Conservation (phyloP, 495 filamentous ascomycete species). For the Pseudomonodictys pantanalensis region DNA sequence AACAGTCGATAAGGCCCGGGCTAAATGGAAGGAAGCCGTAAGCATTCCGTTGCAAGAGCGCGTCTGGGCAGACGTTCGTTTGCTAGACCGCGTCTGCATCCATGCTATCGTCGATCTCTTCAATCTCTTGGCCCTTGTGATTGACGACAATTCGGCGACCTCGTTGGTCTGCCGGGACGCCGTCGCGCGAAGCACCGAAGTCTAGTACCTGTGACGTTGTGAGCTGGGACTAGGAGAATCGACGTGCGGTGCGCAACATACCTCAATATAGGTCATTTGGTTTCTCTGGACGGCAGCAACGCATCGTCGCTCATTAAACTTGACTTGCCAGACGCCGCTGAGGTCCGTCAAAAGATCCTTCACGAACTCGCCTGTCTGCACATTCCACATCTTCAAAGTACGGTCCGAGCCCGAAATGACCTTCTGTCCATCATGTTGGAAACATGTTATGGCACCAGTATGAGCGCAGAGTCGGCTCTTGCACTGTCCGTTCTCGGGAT, state of each 20-base stretch:
- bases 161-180: conserved; percentile 56
- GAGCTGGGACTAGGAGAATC: not conserved
- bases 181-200: conserved; percentile 77
- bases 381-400: conserved; percentile 98
- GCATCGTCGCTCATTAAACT: conserved; percentile 92
- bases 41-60: too few relatives aligned
- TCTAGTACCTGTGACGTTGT: conserved; percentile 29
- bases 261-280: conserved; percentile 91
- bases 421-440: conserved; percentile 96
- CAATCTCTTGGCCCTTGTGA: conserved; percentile 40
- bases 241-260: conserved; percentile 45
- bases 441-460: conserved; percentile 96
- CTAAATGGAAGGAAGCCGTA: too few relatives aligned
- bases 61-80: too few relatives aligned
- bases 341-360: conserved; percentile 94
- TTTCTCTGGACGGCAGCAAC: conserved; percentile 96
- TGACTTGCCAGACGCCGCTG: conserved; percentile 96
- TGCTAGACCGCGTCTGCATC: conserved; percentile 25
- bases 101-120: conserved; percentile 36
- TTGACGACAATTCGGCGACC: conserved; percentile 81
- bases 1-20: too few relatives aligned
- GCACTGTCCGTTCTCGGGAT: conserved; percentile 89
- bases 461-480: conserved; percentile 86
- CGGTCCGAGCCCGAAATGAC: conserved; percentile 95
- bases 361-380: conserved; percentile 85